Base-by-base conservation (phyloP, 768 basidiomycete species). In the Rhodotorula diobovata region DNA sequence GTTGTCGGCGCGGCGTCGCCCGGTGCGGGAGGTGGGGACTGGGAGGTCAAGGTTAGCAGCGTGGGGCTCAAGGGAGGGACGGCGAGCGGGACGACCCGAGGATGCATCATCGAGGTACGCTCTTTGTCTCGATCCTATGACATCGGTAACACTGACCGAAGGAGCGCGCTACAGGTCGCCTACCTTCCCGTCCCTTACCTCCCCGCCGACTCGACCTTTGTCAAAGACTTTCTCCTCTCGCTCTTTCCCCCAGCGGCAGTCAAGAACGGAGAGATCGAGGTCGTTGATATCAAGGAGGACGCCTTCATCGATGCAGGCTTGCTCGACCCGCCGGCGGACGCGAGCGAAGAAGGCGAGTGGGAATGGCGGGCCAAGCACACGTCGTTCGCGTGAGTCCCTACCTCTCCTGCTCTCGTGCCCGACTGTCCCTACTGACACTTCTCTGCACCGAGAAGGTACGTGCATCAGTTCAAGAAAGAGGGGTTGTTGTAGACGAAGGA, bases 181-280 rank as follows among this genome's bases (percentile, higher is more conserved):
- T 75, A 75, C 34, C 70, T 72, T 12, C 41, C 67, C 54, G 45
- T 75, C 12, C 66, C 63, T 11, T 67, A 69, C 57, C 61, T 72
- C 34, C 69, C 73, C 21, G 35, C 56, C n/a, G 28, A 14, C 41
- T 66, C 74, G 25, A 48, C 57, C 25, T 60, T 70, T 61, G 48
- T 75, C 2, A 76, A 90, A 88, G 93, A 89, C 20, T 96, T 92
- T 84, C 94, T 95, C 81, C 84, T 86, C 59, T 88, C 90, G 43
- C 85, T 96, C 32, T 96, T 95, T 81, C 90, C 89, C 1, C 85
- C 87, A 3, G 51, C 61, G 10, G 70, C 74, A n/a, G 54, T 75
- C 7, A 66, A 45, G 30, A 63, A 65, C 50, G 67, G 67, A 45
- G 74, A 75, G 55, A 59, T 75, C 53, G 59, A 59, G 15, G 28